Evolutionary conservation across 1,284 basidiomycete species (phyloP).

Genomic region (Cutaneotrichosporon mucoides): DNA sequence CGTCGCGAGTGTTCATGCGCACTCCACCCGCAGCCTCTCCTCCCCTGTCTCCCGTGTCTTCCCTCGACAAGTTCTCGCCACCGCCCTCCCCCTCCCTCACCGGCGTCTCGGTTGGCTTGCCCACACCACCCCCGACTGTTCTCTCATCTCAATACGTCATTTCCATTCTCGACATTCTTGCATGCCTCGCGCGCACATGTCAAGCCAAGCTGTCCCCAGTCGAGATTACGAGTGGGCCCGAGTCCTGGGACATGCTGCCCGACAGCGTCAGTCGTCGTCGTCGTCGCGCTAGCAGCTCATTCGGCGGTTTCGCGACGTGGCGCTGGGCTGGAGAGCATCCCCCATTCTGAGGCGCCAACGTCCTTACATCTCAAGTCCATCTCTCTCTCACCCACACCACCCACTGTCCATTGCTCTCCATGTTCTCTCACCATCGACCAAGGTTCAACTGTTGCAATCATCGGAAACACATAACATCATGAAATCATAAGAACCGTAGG

Average conservation of each 20-base stretch:
- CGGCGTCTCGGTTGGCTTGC: conserved; percentile 23
- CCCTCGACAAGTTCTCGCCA: conserved; percentile 19
- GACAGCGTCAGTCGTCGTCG: conserved; percentile 24
- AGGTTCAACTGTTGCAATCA: neutral
- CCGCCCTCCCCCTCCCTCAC: conserved; percentile 18
- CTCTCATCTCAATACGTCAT: conserved; percentile 36
- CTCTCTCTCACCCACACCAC: neutral
- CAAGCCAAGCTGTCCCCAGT: conserved; percentile 14
- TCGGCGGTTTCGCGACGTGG: conserved; percentile 27
- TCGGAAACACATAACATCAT: conserved; percentile 7
- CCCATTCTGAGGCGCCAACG: neutral
- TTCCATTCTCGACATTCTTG: conserved; percentile 36
- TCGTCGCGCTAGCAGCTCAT: conserved; percentile 17
- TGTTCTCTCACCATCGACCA: neutral
- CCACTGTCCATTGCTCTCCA: neutral
- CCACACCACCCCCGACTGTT: conserved; percentile 27
- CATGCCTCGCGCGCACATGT: conserved; percentile 26
- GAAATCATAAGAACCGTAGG: neutral
- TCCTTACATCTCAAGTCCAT: neutral
- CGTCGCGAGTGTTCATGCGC: conserved; percentile 36
- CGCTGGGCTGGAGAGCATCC: conserved; percentile 23
- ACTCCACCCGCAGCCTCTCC: conserved; percentile 18
- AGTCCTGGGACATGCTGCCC: conserved; percentile 19
- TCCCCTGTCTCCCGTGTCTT: conserved; percentile 29
- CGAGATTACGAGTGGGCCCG: conserved; percentile 3